Evolutionary conservation across 2,329 filamentous ascomycete genomes (phyloP).

Genomic region (Emergomyces orientalis): DNA sequence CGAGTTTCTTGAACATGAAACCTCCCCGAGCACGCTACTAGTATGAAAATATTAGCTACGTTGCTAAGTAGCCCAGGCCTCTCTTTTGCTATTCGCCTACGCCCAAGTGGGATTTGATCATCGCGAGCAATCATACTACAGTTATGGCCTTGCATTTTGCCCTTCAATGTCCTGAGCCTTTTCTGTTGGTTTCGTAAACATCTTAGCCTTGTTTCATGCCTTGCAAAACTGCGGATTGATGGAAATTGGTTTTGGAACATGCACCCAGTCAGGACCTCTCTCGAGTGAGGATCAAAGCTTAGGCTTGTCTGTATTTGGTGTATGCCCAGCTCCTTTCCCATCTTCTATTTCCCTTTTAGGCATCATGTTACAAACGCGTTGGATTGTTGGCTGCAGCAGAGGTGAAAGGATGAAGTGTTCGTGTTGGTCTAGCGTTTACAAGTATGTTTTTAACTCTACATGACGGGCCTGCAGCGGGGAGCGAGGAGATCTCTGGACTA

Average conservation of each 20-base stretch:
- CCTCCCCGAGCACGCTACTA: background rate
- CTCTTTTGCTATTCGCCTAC: background rate
- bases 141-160: background rate
- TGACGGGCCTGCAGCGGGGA: slow-evolving; percentile 7
- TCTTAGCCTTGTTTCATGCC: background rate
- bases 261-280: slow-evolving; percentile 64
- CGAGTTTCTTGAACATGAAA: background rate
- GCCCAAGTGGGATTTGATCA: background rate
- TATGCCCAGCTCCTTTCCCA: slow-evolving; percentile 20
- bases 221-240: slow-evolving; percentile 3
- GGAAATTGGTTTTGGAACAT: slow-evolving; percentile 11
- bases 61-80: background rate
- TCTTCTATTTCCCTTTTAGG: slow-evolving; percentile 5
- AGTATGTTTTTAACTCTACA: slow-evolving; percentile 9
- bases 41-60: background rate
- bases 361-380: slow-evolving; percentile 6
- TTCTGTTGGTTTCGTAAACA: background rate
- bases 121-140: background rate
- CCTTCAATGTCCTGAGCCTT: background rate
- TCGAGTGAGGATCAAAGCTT: slow-evolving; percentile 89
- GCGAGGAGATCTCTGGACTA: slow-evolving; percentile 5
- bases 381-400: slow-evolving; percentile 5
- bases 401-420: slow-evolving; percentile 15
- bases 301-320: slow-evolving; percentile 62
- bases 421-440: slow-evolving; percentile 11